phyloP scores from a whole-genome alignment of 2,329 filamentous ascomycete genomes.

The Diaporthe citrichinensis region DNA sequence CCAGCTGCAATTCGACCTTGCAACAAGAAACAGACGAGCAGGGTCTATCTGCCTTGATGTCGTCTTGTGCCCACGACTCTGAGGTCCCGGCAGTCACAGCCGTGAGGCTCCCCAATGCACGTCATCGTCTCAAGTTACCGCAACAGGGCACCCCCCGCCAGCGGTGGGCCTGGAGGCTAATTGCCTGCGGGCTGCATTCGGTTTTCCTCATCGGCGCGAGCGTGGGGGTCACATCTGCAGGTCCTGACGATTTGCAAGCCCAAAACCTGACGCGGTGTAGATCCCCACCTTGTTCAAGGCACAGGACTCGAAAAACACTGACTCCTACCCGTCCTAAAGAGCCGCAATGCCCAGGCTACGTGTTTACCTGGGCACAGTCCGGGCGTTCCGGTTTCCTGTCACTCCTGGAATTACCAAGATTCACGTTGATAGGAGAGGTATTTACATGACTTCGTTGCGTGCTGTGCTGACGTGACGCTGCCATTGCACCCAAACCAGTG shows the following conservation, averaged over 20 bases:
- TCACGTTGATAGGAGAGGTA: not conserved
- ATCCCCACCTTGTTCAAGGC: slow-evolving; percentile 7
- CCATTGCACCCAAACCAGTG: not conserved
- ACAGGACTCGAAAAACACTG: not conserved
- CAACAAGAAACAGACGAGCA: not conserved
- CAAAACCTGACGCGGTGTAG: slow-evolving; percentile 18
- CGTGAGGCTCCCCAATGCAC: not conserved
- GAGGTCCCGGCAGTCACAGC: not conserved
- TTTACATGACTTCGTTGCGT: not conserved
- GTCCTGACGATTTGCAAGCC: slow-evolving; percentile 11
- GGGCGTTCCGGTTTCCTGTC: not conserved
- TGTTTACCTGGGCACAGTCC: not conserved
- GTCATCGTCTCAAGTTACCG: slow-evolving; percentile 1
- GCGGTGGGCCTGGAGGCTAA: not conserved
- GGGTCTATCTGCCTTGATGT: rapidly evolving
- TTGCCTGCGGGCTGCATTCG: slow-evolving; percentile 8
- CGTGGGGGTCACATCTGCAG: slow-evolving; percentile 25
- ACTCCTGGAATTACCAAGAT: not conserved
- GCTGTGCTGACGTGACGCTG: not conserved
- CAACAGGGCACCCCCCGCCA: not conserved
- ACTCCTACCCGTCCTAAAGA: not conserved
- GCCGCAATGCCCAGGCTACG: not conserved
- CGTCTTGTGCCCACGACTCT: not conserved
- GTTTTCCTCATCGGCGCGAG: slow-evolving; percentile 17
- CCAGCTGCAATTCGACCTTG: no score